Evolutionary conservation across 805 yeast species (phyloP).

Genomic region (Candida michaelii): DNA sequence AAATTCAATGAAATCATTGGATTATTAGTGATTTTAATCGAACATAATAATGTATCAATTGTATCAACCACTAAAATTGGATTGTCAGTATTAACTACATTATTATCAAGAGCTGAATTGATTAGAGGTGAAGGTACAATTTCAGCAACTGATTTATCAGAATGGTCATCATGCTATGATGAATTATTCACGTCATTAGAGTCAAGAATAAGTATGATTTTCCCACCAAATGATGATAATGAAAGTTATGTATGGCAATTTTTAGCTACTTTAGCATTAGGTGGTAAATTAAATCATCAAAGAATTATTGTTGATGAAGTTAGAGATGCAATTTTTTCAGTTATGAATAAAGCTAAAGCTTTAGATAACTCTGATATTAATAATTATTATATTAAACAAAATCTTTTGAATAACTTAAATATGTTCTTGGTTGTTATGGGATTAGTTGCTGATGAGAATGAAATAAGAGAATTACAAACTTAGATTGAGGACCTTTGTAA

Average conservation of each 20-base stretch:
- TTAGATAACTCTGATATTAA: slow-evolving; percentile 49
- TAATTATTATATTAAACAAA: slow-evolving; percentile 48
- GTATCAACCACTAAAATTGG: slow-evolving; percentile 76
- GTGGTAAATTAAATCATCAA: slow-evolving; percentile 89
- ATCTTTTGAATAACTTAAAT: slow-evolving; percentile 76
- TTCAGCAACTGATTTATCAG: slow-evolving; percentile 55
- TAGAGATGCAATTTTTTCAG: slow-evolving; percentile 88
- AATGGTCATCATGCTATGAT: slow-evolving; percentile 82
- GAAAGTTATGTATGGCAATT: slow-evolving; percentile 89
- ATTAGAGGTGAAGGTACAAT: slow-evolving; percentile 77
- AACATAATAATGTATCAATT: slow-evolving; percentile 68
- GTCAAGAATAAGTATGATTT: slow-evolving; percentile 71
- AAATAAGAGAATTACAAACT: slow-evolving; percentile 66
- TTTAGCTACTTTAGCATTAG: slow-evolving; percentile 87
- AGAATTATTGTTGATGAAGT: slow-evolving; percentile 92
- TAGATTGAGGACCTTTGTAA: slow-evolving; percentile 9
- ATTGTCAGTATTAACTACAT: slow-evolving; percentile 81
- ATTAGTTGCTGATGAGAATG: slow-evolving; percentile 84
- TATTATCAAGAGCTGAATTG: slow-evolving; percentile 87
- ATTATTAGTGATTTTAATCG: slow-evolving; percentile 65
- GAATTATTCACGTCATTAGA: slow-evolving; percentile 76
- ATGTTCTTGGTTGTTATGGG: slow-evolving; percentile 96
- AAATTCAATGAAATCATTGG: slow-evolving; percentile 77
- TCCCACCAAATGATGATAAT: slow-evolving; percentile 65
- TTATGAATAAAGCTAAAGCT: slow-evolving; percentile 74